Evolutionary conservation across 1,284 basidiomycete species (phyloP).

Genomic region (Naganishia sp.): DNA sequence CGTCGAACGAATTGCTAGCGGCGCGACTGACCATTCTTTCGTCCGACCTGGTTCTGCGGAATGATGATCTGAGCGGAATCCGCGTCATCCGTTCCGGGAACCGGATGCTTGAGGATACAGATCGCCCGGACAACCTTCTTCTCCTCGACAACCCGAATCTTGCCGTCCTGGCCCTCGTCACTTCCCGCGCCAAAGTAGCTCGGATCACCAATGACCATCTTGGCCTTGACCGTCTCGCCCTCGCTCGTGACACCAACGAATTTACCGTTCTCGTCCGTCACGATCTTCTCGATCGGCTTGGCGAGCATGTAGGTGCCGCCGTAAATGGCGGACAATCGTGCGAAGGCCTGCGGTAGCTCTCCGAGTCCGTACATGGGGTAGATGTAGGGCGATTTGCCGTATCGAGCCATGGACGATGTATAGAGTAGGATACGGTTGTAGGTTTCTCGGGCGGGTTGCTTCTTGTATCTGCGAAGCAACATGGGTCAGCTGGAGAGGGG

Average conservation of each 20-base stretch:
- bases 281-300: constrained; percentile 89
- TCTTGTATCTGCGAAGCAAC: constrained; percentile 71
- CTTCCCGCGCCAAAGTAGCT: constrained; percentile 86
- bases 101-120: constrained; percentile 96
- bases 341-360: constrained; percentile 98
- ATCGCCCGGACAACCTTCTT: constrained; percentile 96
- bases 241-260: constrained; percentile 91
- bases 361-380: constrained; percentile 99
- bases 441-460: constrained; percentile 82
- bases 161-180: constrained; percentile 62
- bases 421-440: constrained; percentile 97
- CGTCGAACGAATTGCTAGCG: no score
- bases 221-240: constrained; percentile 92
- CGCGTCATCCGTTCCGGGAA: constrained; percentile 92
- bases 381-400: constrained; percentile 99
- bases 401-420: constrained; percentile 97
- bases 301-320: constrained; percentile 99
- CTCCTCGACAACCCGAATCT: constrained; percentile 84
- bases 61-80: constrained; percentile 98
- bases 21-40: constrained; percentile 78
- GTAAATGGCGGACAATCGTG: constrained; percentile 96
- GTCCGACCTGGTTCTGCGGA: constrained; percentile 94
- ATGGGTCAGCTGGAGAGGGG: constrained; percentile 2
- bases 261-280: constrained; percentile 76
- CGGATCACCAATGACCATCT: constrained; percentile 97